Evolutionary conservation across 345 rosid species (phyloP).

Genomic region (Populus alba): DNA sequence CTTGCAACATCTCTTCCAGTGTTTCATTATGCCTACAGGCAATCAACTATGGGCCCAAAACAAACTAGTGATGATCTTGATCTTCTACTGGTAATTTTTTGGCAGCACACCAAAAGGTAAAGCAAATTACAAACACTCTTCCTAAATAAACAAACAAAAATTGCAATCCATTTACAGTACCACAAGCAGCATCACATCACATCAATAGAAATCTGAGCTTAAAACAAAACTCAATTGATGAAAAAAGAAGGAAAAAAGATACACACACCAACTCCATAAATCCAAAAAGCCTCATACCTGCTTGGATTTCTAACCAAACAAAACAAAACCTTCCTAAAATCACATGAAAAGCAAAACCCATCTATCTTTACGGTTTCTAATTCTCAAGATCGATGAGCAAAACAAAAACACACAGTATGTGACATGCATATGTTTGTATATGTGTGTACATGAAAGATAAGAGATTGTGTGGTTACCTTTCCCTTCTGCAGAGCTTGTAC

Average conservation of each 20-base stretch:
- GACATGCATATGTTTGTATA: background rate
- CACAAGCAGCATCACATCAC: background rate
- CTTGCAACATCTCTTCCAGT: background rate
- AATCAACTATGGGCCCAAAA: background rate
- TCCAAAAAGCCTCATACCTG: background rate
- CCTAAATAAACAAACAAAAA: background rate
- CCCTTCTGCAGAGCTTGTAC: background rate
- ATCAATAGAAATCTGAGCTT: background rate
- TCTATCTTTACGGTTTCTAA: background rate
- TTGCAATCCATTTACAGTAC: background rate
- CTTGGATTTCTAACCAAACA: background rate
- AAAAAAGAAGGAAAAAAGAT: background rate
- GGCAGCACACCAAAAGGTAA: background rate
- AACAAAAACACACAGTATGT: background rate
- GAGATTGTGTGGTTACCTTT: slow-evolving; percentile 22
- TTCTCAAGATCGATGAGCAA: background rate
- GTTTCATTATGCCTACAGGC: background rate
- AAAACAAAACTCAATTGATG: background rate
- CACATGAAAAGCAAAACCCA: background rate
- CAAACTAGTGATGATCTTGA: background rate
- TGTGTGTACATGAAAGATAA: background rate
- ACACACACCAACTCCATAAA: background rate
- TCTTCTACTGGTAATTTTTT: background rate
- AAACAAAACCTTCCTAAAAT: background rate
- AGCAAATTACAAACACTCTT: background rate